Conservation (phyloP, 2,329 filamentous ascomycete genomes). For the Sporothrix variecibatus region DNA sequence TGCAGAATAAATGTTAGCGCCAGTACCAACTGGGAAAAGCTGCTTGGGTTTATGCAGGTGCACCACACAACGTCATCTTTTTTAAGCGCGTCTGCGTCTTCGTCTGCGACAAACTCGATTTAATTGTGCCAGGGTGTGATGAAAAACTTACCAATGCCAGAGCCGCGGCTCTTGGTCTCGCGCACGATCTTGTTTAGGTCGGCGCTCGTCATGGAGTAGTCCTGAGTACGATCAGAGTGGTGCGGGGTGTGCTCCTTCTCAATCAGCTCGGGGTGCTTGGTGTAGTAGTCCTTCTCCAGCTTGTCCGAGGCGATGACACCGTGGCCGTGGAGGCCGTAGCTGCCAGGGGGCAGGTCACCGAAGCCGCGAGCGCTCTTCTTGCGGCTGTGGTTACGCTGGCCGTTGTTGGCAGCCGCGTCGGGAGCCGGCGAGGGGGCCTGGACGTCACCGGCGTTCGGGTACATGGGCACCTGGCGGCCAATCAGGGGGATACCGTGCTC, state of each 20-base stretch:
- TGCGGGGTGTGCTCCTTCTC: slow-evolving; percentile 69
- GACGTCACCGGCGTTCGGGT: slow-evolving; percentile 88
- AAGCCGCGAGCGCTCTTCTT: slow-evolving; percentile 73
- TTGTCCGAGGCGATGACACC: slow-evolving; percentile 74
- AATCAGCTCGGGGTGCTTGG: slow-evolving; percentile 82
- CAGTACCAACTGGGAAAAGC: slow-evolving; percentile 26
- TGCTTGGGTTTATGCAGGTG: not conserved
- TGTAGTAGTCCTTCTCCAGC: slow-evolving; percentile 88
- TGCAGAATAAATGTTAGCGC: slow-evolving; percentile 44
- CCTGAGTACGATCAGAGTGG: slow-evolving; percentile 58
- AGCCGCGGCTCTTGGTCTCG: slow-evolving; percentile 61
- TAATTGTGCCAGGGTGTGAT: not conserved
- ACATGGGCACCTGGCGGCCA: slow-evolving; percentile 90
- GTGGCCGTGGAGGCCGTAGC: slow-evolving; percentile 91
- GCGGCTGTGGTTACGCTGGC: slow-evolving; percentile 63
- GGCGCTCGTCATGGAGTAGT: slow-evolving; percentile 85
- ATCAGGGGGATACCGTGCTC: slow-evolving; percentile 92
- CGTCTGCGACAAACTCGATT: not conserved
- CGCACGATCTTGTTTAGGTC: slow-evolving; percentile 89
- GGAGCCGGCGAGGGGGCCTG: slow-evolving; percentile 84
- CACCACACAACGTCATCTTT: not conserved
- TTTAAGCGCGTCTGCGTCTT: not conserved
- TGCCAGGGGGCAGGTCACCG: slow-evolving; percentile 73
- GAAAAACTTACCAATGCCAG: slow-evolving; percentile 51
- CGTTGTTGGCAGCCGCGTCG: slow-evolving; percentile 40